Base-by-base conservation (phyloP, 805 yeast species). In the Barnettozyma sucrosica region DNA sequence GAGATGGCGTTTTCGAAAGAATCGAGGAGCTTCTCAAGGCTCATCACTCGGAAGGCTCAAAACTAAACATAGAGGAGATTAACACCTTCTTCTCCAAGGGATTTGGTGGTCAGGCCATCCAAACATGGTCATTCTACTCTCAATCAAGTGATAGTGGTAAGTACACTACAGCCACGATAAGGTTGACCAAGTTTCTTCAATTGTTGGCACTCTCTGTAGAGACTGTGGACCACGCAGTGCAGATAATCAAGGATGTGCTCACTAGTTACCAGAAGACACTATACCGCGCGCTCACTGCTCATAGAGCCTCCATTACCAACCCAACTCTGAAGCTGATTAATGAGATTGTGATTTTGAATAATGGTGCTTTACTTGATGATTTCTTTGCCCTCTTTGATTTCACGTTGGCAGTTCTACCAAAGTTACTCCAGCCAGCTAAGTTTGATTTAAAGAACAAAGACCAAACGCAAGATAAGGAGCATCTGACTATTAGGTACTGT, bases 331-430 rank as follows among this genome's bases (percentile, higher is more conserved):
- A 75, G 38, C 56, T 89, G 9, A 62, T 92, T 53, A 67, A 66
- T 18, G 74, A 76, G 41, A 69, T 84, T 24, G 72, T 80, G 5
- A 52, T 63, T 1, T 80, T 72, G 55, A 70, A 75, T 41, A 66
- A 74, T 23, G 80, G 83, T 1, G 64, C 69, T 2, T 62, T 77
- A 42, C 63, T 81, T 2, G 82, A 77, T 45, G 81, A 77, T 7
- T 76, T 90, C 18, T 59, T 81, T 30, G 77, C 82, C 14, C 63
- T 71, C 39, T 85, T 90, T 59, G 97, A 90, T 65, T 71, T 88
- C 46, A 68, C 81, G 3, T 64, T 83, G 26, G 72, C 81, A 19
- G 72, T 74, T 6, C 66, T 89, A 24, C 81, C 88, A 1, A 84
- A 79, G 55, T 65, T 85, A 10, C 65, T 85, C 32, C 66, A 73